Evolutionary conservation across 495 filamentous ascomycete genomes (phyloP).

Genomic region (Opeltia flavorubescens): DNA sequence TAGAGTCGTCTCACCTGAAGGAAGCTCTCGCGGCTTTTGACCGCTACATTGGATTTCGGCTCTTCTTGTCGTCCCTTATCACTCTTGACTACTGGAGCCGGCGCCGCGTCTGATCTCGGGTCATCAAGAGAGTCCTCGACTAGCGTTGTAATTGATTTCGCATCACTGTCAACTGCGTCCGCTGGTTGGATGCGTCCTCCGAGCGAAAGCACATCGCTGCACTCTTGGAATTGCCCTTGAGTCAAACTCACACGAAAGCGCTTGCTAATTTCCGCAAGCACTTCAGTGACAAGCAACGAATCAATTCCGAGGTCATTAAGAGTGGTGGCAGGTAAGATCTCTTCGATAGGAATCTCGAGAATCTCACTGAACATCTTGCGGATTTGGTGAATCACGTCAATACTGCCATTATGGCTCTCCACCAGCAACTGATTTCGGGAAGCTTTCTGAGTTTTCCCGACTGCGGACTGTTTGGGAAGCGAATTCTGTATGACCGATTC

Average conservation of each 20-base stretch:
- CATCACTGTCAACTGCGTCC: background rate
- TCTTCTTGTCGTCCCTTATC: background rate
- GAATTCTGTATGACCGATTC: background rate
- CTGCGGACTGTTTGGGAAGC: background rate
- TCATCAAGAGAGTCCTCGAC: background rate
- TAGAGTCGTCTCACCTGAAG: background rate
- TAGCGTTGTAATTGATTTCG: background rate
- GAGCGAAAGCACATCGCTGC: background rate
- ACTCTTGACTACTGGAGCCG: background rate
- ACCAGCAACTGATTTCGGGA: no score
- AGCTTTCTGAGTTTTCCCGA: no score
- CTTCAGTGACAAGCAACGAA: slow-evolving; percentile 29
- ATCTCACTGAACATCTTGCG: slow-evolving; percentile 15
- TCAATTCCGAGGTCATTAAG: slow-evolving; percentile 27
- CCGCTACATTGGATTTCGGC: background rate
- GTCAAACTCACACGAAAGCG: slow-evolving; percentile 9
- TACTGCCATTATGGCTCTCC: no score
- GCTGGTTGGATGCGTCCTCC: background rate
- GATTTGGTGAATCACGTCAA: background rate
- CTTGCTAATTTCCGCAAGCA: slow-evolving; percentile 22
- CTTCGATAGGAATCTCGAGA: slow-evolving; percentile 15
- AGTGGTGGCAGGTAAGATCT: slow-evolving; percentile 11
- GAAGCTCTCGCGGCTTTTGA: background rate
- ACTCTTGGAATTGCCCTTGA: background rate
- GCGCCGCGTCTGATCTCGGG: background rate